Conservation (phyloP, 139 green algal species). For the Nannochloris sp. region DNA sequence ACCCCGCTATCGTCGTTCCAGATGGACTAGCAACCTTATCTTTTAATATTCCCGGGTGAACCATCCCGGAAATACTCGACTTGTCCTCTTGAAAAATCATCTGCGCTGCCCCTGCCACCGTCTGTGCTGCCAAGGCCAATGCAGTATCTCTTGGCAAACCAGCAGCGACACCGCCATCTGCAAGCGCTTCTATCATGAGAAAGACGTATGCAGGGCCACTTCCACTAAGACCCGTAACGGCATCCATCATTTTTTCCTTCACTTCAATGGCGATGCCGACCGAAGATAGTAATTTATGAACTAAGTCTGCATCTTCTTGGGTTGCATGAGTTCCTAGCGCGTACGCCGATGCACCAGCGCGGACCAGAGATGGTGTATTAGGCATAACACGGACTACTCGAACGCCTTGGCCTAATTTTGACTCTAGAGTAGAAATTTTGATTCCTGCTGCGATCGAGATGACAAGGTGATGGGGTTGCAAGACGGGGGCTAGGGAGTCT, state of each 20-base stretch:
- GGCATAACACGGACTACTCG: slow-evolving; percentile 65
- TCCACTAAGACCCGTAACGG: slow-evolving; percentile 84
- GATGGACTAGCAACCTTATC: slow-evolving; percentile 57
- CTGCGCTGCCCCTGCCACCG: slow-evolving; percentile 52
- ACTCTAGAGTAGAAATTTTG: slow-evolving; percentile 42
- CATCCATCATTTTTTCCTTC: slow-evolving; percentile 79
- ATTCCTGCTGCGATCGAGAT: slow-evolving; percentile 92
- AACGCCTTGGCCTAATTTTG: slow-evolving; percentile 3
- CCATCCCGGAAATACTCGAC: not conserved
- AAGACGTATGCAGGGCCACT: slow-evolving; percentile 90
- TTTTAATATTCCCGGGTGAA: slow-evolving; percentile 66
- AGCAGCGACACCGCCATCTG: slow-evolving; percentile 65
- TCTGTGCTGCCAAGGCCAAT: slow-evolving; percentile 64
- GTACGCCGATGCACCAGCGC: slow-evolving; percentile 27
- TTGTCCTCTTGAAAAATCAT: slow-evolving; percentile 25
- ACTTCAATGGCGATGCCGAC: slow-evolving; percentile 28
- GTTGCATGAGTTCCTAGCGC: slow-evolving; percentile 24
- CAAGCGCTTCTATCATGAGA: slow-evolving; percentile 68
- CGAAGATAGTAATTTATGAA: slow-evolving; percentile 46
- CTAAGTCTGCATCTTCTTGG: slow-evolving; percentile 48
- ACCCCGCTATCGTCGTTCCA: slow-evolving; percentile 50
- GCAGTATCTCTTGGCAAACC: slow-evolving; percentile 66
- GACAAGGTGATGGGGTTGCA: slow-evolving; percentile 43
- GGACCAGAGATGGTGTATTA: slow-evolving; percentile 94
- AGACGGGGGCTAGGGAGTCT: slow-evolving; percentile 40